Evolutionary conservation across 768 basidiomycete species (phyloP).

Genomic region (Mycena belliarum): DNA sequence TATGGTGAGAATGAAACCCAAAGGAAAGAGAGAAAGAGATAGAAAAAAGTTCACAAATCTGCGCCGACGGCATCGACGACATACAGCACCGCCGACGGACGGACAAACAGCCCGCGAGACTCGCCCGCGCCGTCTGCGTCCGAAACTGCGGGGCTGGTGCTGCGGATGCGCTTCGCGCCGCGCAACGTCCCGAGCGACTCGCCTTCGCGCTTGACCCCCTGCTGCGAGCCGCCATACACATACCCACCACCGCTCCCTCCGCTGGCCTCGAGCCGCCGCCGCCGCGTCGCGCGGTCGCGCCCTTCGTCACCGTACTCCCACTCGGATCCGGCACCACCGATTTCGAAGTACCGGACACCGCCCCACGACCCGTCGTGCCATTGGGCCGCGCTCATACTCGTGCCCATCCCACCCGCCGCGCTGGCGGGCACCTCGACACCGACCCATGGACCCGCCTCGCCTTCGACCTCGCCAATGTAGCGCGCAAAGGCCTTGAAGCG

Average conservation of each 20-base stretch:
- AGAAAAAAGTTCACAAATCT: constrained; percentile 45
- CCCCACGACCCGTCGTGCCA: constrained; percentile 88
- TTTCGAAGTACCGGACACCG: constrained; percentile 83
- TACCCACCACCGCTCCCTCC: constrained; percentile 32
- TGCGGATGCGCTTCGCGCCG: constrained; percentile 67
- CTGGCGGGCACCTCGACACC: constrained; percentile 84
- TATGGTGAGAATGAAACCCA: neutral
- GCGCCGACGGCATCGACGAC: constrained; percentile 81
- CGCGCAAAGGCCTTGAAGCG: constrained; percentile 85
- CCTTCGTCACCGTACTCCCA: constrained; percentile 64
- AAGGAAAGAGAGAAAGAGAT: neutral
- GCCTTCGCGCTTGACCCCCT: constrained; percentile 38
- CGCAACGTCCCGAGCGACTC: constrained; percentile 51
- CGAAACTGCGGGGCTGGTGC: constrained; percentile 67
- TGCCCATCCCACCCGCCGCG: constrained; percentile 25
- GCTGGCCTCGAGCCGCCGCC: constrained; percentile 42
- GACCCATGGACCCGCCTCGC: constrained; percentile 84
- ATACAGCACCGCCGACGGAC: constrained; percentile 85
- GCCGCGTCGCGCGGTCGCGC: constrained; percentile 40
- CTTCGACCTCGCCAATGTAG: constrained; percentile 85
- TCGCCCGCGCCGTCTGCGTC: constrained; percentile 53
- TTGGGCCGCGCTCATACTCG: constrained; percentile 57
- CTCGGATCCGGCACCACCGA: constrained; percentile 55
- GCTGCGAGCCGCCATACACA: constrained; percentile 21
- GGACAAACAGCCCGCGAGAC: constrained; percentile 76